A percentile compares a stretch with the other conserved stretches of the same genome.
These are phyloP conservation scores for Zoysia matrella DNA, from an alignment of 202 grass and related monocot genomes.

Conservation along the genomic window DNA sequence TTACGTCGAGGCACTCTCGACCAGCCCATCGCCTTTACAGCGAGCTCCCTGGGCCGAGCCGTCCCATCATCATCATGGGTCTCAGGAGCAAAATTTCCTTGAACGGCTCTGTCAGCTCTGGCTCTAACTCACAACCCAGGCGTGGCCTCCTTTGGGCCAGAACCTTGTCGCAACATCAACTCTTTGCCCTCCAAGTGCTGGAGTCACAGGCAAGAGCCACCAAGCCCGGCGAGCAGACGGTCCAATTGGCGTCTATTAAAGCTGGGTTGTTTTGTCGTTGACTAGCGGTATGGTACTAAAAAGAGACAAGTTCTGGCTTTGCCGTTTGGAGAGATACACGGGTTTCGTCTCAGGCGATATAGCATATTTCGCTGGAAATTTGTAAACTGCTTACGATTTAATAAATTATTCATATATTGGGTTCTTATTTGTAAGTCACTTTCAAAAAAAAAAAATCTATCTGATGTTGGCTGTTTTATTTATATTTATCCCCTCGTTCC, in stretches of 20 bases:
- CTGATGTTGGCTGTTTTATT: too few relatives aligned
- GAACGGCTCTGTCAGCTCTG: not conserved
- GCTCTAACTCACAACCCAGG: constrained; percentile 18
- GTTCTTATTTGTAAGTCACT: too few relatives aligned
- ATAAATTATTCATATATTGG: too few relatives aligned
- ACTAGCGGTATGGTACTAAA: constrained; percentile 22
- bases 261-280: not conserved
- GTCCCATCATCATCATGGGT: not conserved
- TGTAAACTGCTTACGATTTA: too few relatives aligned
- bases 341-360: too few relatives aligned
- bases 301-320: too few relatives aligned
- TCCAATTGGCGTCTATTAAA: not conserved
- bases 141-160: not conserved
- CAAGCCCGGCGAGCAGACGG: not conserved
- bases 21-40: not conserved
- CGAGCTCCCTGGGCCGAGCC: not conserved
- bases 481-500: too few relatives aligned
- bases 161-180: not conserved
- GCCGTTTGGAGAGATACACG: too few relatives aligned
- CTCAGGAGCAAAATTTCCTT: too few relatives aligned
- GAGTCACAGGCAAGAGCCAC: constrained; percentile 35
- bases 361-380: too few relatives aligned
- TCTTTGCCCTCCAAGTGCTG: constrained; percentile 26
- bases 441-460: too few relatives aligned
- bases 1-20: not conserved